Base-by-base conservation (phyloP, 2,329 filamentous ascomycete species). In the Penicillium sp. region DNA sequence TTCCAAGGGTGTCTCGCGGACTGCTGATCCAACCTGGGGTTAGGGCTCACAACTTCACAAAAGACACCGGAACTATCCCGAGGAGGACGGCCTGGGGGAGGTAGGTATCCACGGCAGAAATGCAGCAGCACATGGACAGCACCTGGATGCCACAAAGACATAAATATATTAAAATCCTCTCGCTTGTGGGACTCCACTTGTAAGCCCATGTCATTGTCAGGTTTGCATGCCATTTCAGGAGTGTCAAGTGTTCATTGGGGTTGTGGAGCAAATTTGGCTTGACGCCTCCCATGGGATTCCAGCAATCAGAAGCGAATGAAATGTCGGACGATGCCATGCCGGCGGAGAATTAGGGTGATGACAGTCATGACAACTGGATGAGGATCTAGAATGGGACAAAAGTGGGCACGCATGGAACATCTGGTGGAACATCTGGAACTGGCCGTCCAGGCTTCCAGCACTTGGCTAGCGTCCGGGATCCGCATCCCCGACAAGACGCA, bases 271-370 rank as follows among this genome's bases (percentile, higher is more conserved):
- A 7, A 2, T 37, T 50, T 37, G 25, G 17, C 2, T 28, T 28
- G 22, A 31, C 14, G 34, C 38, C 47, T 31, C 12, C 43, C 25
- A n/a, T 31, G 25, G 22, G n/a, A n/a, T 47, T 47, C 43, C 31
- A 60, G 60, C 42, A 60, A 60, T 45, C 48, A 22, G 38, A 59
- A 54, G 48, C 37, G 51, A 62, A 31, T 22, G 4, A 7, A 49
- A 49, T 11, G 35, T 42, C 14, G 43, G 41, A 28, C 20, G 31
- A 25, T 15, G 11, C 42, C 28, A 45, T 47, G 48, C 28, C 35
- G 25, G 34, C 10, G 14, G 37, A 35, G 34, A 56, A 42, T 17
- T 56, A 60, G 42, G 28, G 50, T 38, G 49, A 60, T 25, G 54
- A 54, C 54, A 38, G n/a, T 48, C 14, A 28, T 45, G 7, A 34